Conservation (phyloP, 2,329 filamentous ascomycete genomes). For the Cercospora zeae-maydis region DNA sequence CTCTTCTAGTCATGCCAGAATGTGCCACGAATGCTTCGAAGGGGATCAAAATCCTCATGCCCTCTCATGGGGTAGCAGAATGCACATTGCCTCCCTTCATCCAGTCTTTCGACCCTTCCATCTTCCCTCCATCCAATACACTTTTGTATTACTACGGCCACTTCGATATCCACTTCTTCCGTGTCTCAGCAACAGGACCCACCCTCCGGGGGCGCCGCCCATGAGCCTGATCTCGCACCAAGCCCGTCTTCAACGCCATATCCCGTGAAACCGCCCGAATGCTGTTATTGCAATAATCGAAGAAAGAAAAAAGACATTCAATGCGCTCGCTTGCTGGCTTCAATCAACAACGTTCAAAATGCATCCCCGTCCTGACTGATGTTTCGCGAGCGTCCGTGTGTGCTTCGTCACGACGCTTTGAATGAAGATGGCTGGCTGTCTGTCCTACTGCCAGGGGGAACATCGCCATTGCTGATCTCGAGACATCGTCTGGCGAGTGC, state of each 20-base stretch:
- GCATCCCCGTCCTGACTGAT: constrained; percentile 2
- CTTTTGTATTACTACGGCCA: constrained; percentile 1
- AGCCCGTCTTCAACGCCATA: constrained; percentile 1
- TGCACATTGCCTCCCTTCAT: not conserved
- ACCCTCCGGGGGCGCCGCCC: constrained; percentile 6
- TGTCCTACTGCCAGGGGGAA: constrained; percentile 17
- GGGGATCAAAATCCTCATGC: not conserved
- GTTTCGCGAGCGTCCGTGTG: not conserved
- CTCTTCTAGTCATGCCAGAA: not conserved
- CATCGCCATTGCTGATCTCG: constrained; percentile 48
- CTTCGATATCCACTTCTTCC: not conserved
- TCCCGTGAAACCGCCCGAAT: constrained; percentile 8
- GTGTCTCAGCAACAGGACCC: not conserved
- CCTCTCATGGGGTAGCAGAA: not conserved
- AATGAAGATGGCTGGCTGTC: constrained; percentile 24
- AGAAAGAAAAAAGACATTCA: not conserved
- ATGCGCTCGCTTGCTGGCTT: constrained; percentile 22
- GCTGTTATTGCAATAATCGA: constrained; percentile 17
- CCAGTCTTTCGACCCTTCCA: not conserved
- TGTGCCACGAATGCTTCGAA: not conserved
- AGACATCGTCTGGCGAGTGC: constrained; percentile 85
- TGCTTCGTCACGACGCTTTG: constrained; percentile 16
- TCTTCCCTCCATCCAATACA: not conserved
- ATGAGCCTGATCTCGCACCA: not conserved
- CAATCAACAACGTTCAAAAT: constrained; percentile 16